These are phyloP conservation scores for Thalia dealbata DNA, from an alignment of 176 grass and related monocot species.

Conservation along the genomic window DNA sequence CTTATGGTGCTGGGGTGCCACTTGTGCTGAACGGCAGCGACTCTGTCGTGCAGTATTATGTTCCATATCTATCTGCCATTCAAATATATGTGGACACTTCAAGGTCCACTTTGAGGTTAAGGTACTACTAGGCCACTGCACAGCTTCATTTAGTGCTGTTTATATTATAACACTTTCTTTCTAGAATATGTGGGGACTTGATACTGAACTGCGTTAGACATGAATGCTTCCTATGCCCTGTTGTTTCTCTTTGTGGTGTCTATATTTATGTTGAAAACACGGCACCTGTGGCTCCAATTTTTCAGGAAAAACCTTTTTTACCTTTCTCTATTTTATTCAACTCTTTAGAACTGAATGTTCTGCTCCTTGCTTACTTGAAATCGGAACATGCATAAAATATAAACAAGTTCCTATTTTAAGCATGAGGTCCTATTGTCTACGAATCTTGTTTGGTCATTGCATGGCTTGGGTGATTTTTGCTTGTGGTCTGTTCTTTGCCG, in stretches of 20 bases:
- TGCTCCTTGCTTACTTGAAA: neutral
- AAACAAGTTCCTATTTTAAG: too few species aligned
- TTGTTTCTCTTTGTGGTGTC: neutral
- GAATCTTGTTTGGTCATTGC: neutral
- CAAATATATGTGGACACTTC: conserved; percentile 58
- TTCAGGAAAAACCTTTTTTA: neutral
- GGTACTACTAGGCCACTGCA: conserved; percentile 25
- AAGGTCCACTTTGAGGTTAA: conserved; percentile 37
- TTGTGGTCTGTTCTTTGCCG: neutral
- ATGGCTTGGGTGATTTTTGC: neutral
- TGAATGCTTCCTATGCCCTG: too few species aligned
- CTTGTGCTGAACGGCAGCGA: conserved; percentile 73
- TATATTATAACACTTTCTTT: neutral
- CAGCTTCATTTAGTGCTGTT: neutral
- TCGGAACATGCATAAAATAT: too few species aligned
- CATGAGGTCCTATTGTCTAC: neutral
- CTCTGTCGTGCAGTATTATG: conserved; percentile 80
- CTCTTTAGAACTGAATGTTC: neutral
- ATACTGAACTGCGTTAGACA: too few species aligned
- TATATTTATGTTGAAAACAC: neutral
- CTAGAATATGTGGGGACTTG: neutral
- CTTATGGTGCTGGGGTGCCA: conserved; percentile 87
- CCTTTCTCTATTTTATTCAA: neutral
- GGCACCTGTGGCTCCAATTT: neutral
- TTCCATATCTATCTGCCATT: conserved; percentile 89